Evolutionary conservation across 768 basidiomycete species (phyloP).

Genomic region (Ramaria rubella): DNA sequence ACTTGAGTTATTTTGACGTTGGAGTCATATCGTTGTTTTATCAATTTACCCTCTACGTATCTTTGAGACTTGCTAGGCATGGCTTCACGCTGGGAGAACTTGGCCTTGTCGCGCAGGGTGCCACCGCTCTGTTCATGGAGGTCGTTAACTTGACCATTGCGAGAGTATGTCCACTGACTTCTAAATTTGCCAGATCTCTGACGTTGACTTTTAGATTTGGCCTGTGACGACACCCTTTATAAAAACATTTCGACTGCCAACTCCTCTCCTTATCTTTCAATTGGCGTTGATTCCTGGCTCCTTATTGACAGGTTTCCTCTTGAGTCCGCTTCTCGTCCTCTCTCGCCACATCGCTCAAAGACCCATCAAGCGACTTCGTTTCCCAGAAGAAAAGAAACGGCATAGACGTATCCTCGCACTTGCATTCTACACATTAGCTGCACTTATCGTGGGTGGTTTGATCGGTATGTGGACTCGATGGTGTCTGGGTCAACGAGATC

Average conservation of each 20-base stretch:
- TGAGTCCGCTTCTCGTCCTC: conserved; percentile 89
- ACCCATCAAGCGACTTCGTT: conserved; percentile 70
- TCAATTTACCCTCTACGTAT: conserved; percentile 86
- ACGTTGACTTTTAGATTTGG: conserved; percentile 51
- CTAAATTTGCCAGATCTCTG: background rate
- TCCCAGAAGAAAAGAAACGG: conserved; percentile 74
- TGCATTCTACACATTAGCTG: conserved; percentile 73
- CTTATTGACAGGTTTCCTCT: conserved; percentile 84
- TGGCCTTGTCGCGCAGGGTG: conserved; percentile 82
- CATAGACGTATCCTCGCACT: conserved; percentile 79
- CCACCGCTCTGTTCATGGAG: conserved; percentile 81
- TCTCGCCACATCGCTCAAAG: conserved; percentile 88
- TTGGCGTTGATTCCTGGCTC: conserved; percentile 89
- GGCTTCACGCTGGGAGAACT: conserved; percentile 95
- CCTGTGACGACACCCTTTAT: conserved; percentile 75
- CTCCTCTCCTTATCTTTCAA: conserved; percentile 87
- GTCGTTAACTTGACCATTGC: conserved; percentile 78
- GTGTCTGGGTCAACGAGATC: conserved; percentile 74
- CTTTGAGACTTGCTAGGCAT: conserved; percentile 84
- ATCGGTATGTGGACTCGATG: conserved; percentile 92
- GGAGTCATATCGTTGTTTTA: conserved; percentile 70
- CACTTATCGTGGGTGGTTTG: conserved; percentile 71
- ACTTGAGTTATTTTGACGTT: conserved; percentile 73
- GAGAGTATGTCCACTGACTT: conserved; percentile 45
- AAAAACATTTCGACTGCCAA: conserved; percentile 88